Evolutionary conservation across 352 stramenopile genomes (phyloP).

Genomic region (Globisporangium paroecandrum): DNA sequence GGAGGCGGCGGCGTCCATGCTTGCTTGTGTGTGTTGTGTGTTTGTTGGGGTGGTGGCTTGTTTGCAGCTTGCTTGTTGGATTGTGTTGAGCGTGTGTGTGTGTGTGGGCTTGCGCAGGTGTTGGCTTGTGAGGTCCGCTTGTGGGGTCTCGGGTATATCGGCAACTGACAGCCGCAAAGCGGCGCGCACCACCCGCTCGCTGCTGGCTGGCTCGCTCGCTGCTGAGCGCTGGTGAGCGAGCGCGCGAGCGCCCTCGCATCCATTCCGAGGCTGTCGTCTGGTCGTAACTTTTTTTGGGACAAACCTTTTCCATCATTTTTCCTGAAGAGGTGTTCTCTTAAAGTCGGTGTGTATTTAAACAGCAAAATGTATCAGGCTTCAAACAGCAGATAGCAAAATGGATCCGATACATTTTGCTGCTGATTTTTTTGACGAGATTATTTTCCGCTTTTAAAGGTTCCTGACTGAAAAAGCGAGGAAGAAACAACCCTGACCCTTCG

Average conservation of each 20-base stretch:
- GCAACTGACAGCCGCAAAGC: conserved; percentile 16
- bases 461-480: conserved; percentile 4
- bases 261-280: conserved; percentile 1
- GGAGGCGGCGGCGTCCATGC: conserved; percentile 35
- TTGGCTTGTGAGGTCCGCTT: neutral
- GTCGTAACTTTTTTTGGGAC: conserved; percentile 3
- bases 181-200: conserved; percentile 11
- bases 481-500: conserved; percentile 10
- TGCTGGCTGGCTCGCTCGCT: neutral
- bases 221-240: neutral
- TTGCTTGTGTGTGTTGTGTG: conserved; percentile 5
- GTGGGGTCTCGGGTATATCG: conserved; percentile 23
- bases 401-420: neutral
- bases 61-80: neutral
- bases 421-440: neutral
- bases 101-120: neutral
- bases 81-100: neutral
- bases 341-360: neutral
- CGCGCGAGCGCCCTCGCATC: neutral
- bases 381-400: neutral
- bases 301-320: neutral
- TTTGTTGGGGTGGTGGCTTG: neutral
- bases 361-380: neutral
- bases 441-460: neutral
- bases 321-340: neutral